Conservation (phyloP, 225 moss, liverwort and hornwort genomes). For the Neckera pumila region DNA sequence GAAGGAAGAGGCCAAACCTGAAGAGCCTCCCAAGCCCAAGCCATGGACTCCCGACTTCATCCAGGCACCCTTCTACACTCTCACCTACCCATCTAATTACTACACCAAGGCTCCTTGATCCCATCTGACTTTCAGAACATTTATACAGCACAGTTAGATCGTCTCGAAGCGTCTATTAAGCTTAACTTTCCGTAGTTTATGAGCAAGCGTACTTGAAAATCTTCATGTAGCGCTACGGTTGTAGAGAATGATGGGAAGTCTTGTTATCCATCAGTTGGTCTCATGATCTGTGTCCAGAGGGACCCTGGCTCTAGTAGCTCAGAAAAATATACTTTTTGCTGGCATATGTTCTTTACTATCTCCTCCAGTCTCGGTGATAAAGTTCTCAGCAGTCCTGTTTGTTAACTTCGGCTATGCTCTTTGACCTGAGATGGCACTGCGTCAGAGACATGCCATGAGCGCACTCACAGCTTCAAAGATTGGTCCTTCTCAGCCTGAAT, state of each 20-base stretch:
- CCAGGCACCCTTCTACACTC: constrained; percentile 30
- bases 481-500: not conserved
- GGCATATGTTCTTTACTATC: not conserved
- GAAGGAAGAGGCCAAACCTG: constrained; percentile 24
- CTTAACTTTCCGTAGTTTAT: not conserved
- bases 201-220: not conserved
- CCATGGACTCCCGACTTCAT: constrained; percentile 33
- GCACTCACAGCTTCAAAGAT: not conserved
- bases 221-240: not conserved
- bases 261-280: not conserved
- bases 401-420: not conserved
- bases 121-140: not conserved
- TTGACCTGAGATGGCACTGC: not conserved
- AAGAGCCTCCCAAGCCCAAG: constrained; percentile 22
- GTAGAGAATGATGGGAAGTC: not conserved
- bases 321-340: not conserved
- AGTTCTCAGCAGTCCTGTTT: not conserved
- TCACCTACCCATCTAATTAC: constrained; percentile 13
- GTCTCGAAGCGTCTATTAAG: not conserved
- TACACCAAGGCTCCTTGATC: not conserved
- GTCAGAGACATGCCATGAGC: not conserved
- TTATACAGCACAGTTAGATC: not conserved
- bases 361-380: not conserved
- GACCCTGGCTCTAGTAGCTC: not conserved
- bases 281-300: not conserved